Evolutionary conservation across 176 grass and related monocot species (phyloP).

Genomic region (Pharus latifolius): DNA sequence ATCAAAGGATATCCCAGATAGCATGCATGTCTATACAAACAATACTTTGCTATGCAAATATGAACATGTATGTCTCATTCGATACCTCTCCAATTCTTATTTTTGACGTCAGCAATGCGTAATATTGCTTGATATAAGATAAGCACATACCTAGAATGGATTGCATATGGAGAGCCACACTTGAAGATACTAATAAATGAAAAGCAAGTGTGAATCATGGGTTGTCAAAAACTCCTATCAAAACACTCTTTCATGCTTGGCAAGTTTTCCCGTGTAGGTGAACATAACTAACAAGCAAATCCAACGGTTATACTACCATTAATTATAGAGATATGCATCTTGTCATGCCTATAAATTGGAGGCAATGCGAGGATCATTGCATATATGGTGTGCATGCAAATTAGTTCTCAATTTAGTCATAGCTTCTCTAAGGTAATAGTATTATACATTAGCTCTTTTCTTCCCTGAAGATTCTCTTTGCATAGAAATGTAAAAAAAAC

Average conservation of each 20-base stretch:
- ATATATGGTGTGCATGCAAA: neutral
- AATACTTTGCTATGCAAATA: too few relatives aligned
- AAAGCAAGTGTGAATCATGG: constrained; percentile 12
- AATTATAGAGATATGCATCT: neutral
- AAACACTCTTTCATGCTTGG: constrained; percentile 14
- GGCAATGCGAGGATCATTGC: constrained; percentile 22
- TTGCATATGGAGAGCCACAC: neutral
- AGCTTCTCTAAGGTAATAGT: neutral
- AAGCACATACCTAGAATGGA: too few relatives aligned
- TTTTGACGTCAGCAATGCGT: too few relatives aligned
- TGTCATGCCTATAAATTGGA: constrained; percentile 16
- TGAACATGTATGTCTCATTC: too few relatives aligned
- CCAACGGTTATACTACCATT: constrained; percentile 19
- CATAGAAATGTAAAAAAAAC: neutral
- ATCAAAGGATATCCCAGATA: too few relatives aligned
- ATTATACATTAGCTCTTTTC: neutral
- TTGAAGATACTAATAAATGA: neutral
- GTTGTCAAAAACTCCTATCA: neutral
- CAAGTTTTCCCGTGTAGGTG: constrained; percentile 32
- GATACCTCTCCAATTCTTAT: too few relatives aligned
- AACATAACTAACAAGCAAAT: constrained; percentile 35
- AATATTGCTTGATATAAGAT: too few relatives aligned
- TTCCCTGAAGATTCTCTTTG: neutral
- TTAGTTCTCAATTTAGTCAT: neutral
- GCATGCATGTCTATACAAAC: too few relatives aligned